Base-by-base conservation (phyloP, 495 filamentous ascomycete genomes). In the Evernia prunastri region DNA sequence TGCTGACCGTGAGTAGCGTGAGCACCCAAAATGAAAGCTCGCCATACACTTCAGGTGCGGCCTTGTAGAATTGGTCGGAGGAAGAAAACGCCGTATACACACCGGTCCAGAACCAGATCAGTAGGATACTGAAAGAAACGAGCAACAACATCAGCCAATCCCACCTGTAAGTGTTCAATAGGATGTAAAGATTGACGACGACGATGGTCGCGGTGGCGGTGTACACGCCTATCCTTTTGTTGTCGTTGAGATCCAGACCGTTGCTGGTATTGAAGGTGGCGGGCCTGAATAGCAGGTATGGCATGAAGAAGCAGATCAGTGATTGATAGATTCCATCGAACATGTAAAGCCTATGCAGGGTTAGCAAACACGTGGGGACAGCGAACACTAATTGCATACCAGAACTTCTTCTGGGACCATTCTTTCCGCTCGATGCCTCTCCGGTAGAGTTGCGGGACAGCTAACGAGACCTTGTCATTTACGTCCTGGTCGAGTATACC, bases 401-500 rank as follows among this genome's bases (percentile, higher is more conserved):
- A 99, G 75, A 99, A 99, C 74, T 99, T 99, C 51, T 79, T 74
- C 69, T 95, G 89, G 13, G 95, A 97, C 95, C 95, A 99, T 79
- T 99, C 95, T 73, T 91, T 86, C 62, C 92, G 88, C 76, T 97
- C 90, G 68, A 99, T 97, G 69, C 95, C 95, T 68, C 95, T 85
- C 62, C 93, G 87, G 73, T 99, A 99, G 35, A 99, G 79, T 73
- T 97, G 92, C 36, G 95, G 95, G 59, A 97, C 92, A 60, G 89
- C 92, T 47, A 99, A 79, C 12, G 95, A 96, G 29, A 99, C 90
- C 71, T 86, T 87, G 74, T 97, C 95, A 68, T 86, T 87, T 37
- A 99, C 94, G 76, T 99, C 95, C 76, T 99, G 95, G 69, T 99
- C 95, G 63, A 99, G 81, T 45, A 99, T 91, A 70, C 95, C 95